These are phyloP conservation scores for Sparassis latifolia DNA, from an alignment of 1,284 basidiomycete species.

Conservation along the genomic window DNA sequence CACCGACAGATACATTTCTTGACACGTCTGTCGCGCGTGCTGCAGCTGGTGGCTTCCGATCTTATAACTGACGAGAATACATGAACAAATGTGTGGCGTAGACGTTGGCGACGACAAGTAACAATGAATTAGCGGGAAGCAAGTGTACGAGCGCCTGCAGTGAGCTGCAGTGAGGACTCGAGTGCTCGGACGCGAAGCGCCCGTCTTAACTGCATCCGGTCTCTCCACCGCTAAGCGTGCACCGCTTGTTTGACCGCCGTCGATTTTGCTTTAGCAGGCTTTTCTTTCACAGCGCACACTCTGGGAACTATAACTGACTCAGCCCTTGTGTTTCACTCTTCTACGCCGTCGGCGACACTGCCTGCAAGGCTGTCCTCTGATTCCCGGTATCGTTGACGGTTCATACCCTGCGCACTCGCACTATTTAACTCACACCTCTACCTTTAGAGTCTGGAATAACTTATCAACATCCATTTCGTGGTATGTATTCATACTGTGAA, in stretches of 20 bases:
- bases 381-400: conserved; percentile 5
- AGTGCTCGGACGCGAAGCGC: neutral
- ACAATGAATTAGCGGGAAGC: too few relatives aligned
- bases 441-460: neutral
- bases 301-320: neutral
- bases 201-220: neutral
- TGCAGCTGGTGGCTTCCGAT: too few relatives aligned
- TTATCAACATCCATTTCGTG: neutral
- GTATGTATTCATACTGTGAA: conserved; percentile 5
- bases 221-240: neutral
- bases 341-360: neutral
- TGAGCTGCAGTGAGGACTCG: neutral
- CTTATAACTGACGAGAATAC: too few relatives aligned
- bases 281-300: neutral
- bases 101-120: too few relatives aligned
- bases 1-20: too few relatives aligned
- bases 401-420: conserved; percentile 1
- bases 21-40: too few relatives aligned
- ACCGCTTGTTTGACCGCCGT: too few relatives aligned
- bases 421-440: neutral
- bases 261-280: too few relatives aligned
- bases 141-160: too few relatives aligned
- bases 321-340: neutral
- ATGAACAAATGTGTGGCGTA: too few relatives aligned
- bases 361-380: conserved; percentile 5